These are phyloP conservation scores for Lizonia empirigonia DNA, from an alignment of 2,329 filamentous ascomycete species.

Conservation along the genomic window DNA sequence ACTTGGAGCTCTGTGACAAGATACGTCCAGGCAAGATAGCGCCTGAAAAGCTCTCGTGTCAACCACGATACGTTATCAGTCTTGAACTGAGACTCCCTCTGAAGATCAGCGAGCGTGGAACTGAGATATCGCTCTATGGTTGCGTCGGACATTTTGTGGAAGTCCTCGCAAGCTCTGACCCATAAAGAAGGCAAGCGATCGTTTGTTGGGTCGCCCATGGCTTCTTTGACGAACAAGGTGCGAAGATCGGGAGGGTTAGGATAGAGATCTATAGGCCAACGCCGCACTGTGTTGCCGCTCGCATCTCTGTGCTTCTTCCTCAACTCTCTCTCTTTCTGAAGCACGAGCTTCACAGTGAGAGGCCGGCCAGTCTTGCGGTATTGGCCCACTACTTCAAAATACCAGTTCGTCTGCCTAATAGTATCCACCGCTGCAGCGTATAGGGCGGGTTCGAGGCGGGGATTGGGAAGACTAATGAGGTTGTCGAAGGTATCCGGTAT, in stretches of 20 bases:
- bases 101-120: neutral
- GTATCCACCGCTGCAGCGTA: slow-evolving; percentile 3
- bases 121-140: neutral
- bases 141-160: neutral
- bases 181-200: neutral
- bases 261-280: neutral
- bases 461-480: neutral
- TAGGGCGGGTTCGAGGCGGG: neutral
- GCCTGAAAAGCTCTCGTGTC: neutral
- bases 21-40: neutral
- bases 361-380: neutral
- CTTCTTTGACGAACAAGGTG: slow-evolving; percentile 1
- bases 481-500: neutral
- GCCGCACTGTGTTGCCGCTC: neutral
- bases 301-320: neutral
- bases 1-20: neutral
- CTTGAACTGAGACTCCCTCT: neutral
- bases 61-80: neutral
- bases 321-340: neutral
- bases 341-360: neutral
- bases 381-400: neutral
- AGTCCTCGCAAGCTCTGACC: neutral
- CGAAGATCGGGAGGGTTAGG: slow-evolving; percentile 1
- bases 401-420: slow-evolving; percentile 5
- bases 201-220: neutral